Evolutionary conservation across 768 basidiomycete species (phyloP), one percentile per base, ranked within the genome.

Genomic region (Plicaturopsis crispa): DNA sequence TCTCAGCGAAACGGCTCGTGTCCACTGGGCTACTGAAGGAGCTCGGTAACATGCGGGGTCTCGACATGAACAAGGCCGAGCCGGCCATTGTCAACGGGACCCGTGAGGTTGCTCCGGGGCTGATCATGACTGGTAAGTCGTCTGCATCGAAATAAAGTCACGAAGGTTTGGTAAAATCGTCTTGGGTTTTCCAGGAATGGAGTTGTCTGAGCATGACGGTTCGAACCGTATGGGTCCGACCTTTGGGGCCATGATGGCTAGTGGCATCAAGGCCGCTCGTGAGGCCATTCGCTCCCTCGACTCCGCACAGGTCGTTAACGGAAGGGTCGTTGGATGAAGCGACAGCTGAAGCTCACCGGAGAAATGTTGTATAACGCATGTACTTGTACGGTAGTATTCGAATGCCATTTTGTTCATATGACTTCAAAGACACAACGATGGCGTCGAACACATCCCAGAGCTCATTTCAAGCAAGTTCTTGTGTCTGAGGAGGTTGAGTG

Each of bases 21-120:
- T 82, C 80, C 50, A 72, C 78, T 28, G 84, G 84, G n/a, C 57
- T 86, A 48, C 58, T 77, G 47, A 80, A 79, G 58, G 75, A 79
- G 56, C 68, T 86, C 22, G 84, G 84, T 6, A 82, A 85, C 54
- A 87, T 86, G 84, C 67, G 78, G 28, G 80, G 81, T 7, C 62
- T 87, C 44, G 83, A 85, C 61, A 87, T 86, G 84, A 80, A 74
- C 54, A 75, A 78, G 30, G 78, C 84, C n/a, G 84, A 86, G 56
- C 81, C 83, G 4, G 77, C 75, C n/a, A 86, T 85, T 44, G 80
- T 84, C 38, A 84, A 82, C 46, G 70, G 72, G 21, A 86, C 83
- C 14, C 75, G 83, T 34, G 82, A 89, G 65, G 79, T 87, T 33
- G 68, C 70, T 14, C 83, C 83, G 6, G 84, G 84, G 1, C 66